phyloP scores from a whole-genome alignment of 2,329 filamentous ascomycete genomes.

The Diaporthe sp. region DNA sequence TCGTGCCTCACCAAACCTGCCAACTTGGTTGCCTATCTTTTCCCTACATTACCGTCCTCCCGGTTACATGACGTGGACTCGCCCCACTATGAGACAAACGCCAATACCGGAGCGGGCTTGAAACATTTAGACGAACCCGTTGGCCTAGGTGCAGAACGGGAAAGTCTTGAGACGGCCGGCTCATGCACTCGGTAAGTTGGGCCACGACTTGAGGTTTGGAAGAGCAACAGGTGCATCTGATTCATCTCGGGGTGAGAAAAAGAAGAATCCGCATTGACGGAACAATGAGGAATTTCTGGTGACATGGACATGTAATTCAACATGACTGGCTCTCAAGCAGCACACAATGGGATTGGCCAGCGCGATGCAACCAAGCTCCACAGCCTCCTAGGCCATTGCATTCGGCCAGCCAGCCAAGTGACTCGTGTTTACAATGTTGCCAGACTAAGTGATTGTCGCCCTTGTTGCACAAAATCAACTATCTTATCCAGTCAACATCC shows the following conservation, averaged over 20 bases:
- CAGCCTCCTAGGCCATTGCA: neutral
- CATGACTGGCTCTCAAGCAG: neutral
- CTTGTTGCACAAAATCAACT: neutral
- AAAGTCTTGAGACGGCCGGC: neutral
- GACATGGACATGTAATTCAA: neutral
- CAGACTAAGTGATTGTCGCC: neutral
- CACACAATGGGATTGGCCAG: slow-evolving; percentile 1
- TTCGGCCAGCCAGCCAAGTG: neutral
- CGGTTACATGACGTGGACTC: neutral
- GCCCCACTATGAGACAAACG: slow-evolving; percentile 18
- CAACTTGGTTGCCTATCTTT: slow-evolving; percentile 13
- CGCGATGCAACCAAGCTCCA: neutral
- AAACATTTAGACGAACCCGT: neutral
- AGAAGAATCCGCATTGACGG: neutral
- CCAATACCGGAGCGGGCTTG: neutral
- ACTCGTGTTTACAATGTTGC: too few relatives aligned
- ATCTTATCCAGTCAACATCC: neutral
- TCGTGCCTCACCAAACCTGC: neutral
- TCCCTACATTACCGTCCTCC: slow-evolving; percentile 1
- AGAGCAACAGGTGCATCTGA: neutral
- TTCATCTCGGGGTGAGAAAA: neutral
- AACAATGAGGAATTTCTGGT: neutral
- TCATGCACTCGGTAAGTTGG: neutral
- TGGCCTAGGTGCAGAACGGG: neutral
- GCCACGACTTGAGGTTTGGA: neutral